phyloP scores from a whole-genome alignment of 441 rosid species.

The Melastoma candidum region DNA sequence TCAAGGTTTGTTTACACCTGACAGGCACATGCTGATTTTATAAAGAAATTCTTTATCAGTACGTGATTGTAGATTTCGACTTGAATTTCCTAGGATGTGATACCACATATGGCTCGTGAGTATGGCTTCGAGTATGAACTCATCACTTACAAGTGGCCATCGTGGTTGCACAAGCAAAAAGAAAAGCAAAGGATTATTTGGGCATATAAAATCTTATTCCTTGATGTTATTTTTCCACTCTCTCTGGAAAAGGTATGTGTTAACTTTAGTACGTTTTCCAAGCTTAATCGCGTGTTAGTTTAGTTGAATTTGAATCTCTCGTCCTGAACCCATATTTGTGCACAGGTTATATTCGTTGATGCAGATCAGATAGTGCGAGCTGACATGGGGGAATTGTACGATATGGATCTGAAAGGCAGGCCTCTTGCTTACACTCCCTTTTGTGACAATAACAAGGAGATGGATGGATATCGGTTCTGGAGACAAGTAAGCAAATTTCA shows the following conservation, averaged over 20 bases:
- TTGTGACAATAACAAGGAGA: constrained; percentile 94
- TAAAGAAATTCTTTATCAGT: constrained; percentile 3
- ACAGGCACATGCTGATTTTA: constrained; percentile 1
- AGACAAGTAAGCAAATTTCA: constrained; percentile 50
- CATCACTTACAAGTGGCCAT: constrained; percentile 96
- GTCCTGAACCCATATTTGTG: constrained; percentile 10
- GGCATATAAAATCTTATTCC: constrained; percentile 98
- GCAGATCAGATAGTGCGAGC: constrained; percentile 96
- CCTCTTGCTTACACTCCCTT: constrained; percentile 99
- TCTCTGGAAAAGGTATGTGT: constrained; percentile 80
- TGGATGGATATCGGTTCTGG: constrained; percentile 99
- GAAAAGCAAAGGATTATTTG: constrained; percentile 98
- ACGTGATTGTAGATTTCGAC: constrained; percentile 9
- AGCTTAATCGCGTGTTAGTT: constrained; percentile 10
- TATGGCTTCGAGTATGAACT: constrained; percentile 92
- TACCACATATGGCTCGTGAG: constrained; percentile 91
- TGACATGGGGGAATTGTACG: constrained; percentile 97
- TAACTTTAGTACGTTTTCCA: constrained; percentile 3
- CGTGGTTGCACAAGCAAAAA: constrained; percentile 99
- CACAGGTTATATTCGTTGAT: constrained; percentile 96
- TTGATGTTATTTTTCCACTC: constrained; percentile 95
- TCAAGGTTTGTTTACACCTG: constrained; percentile 51
- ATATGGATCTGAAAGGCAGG: constrained; percentile 95
- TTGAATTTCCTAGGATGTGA: constrained; percentile 59
- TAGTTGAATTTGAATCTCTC: constrained; percentile 9